A percentile compares a stretch with the other conserved stretches of the same genome.
phyloP scores from a whole-genome alignment of 2,329 filamentous ascomycete genomes.

The Gyromitra esculenta region DNA sequence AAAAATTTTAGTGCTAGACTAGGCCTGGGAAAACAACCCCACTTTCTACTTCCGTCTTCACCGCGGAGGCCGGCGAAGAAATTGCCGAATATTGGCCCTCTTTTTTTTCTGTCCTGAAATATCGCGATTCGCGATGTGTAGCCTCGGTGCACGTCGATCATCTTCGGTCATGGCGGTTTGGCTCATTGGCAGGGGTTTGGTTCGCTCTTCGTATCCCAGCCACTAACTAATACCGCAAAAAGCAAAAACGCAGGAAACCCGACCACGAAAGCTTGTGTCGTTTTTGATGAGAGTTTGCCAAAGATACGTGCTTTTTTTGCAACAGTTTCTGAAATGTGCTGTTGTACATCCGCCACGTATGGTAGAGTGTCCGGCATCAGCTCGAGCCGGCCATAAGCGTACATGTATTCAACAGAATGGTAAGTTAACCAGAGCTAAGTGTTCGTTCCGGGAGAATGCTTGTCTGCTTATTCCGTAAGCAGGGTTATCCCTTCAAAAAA shows the following conservation, averaged over 20 bases:
- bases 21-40: conserved; percentile 13
- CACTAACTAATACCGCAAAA: conserved; percentile 25
- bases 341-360: conserved; percentile 46
- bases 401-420: conserved; percentile 1
- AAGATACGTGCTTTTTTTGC: conserved; percentile 32
- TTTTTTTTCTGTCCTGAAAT: conserved; percentile 23
- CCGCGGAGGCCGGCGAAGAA: conserved; percentile 22
- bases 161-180: conserved; percentile 25
- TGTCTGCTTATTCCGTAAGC: conserved; percentile 24
- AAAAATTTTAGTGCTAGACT: background rate
- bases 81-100: conserved; percentile 17
- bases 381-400: conserved; percentile 5
- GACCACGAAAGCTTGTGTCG: conserved; percentile 34
- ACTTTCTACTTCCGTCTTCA: conserved; percentile 3
- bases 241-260: conserved; percentile 16
- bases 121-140: conserved; percentile 35
- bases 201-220: conserved; percentile 26
- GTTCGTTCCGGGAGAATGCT: conserved; percentile 39
- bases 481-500: conserved; percentile 41
- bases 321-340: conserved; percentile 31
- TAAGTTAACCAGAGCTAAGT: conserved; percentile 21
- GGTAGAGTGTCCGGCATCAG: conserved; percentile 6
- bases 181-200: conserved; percentile 27
- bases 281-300: conserved; percentile 30
- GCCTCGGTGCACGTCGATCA: conserved; percentile 27